phyloP scores from a whole-genome alignment of 2,329 filamentous ascomycete species.

The Diaporthe amygdali region DNA sequence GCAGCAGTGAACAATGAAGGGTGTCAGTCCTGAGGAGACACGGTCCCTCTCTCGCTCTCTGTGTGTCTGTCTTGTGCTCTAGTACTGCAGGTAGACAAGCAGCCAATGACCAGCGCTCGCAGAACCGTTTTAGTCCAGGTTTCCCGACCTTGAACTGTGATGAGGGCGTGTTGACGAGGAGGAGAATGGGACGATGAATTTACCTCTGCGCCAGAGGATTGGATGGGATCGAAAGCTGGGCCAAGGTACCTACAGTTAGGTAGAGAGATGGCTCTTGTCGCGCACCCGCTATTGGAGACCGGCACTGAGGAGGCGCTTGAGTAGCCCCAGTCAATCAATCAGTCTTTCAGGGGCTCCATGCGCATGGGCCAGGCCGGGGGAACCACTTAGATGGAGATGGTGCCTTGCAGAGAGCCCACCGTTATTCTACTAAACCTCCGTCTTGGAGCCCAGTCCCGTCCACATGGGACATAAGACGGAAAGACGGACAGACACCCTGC shows the following conservation, averaged over 20 bases:
- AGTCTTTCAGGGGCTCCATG: constrained; percentile 11
- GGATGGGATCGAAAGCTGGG: not conserved
- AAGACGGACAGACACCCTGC: not conserved
- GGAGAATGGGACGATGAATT: constrained; percentile 2
- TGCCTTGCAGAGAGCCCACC: not conserved
- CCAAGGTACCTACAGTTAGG: not conserved
- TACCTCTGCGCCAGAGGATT: constrained; percentile 6
- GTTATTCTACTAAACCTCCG: not conserved
- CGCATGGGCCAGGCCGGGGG: not conserved
- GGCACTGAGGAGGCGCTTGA: not conserved
- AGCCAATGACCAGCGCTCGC: constrained; percentile 2
- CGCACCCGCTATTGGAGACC: not conserved
- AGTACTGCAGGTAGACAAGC: not conserved
- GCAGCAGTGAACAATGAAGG: not conserved
- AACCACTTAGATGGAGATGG: constrained; percentile 6
- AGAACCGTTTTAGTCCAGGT: constrained; percentile 15
- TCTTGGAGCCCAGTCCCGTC: not conserved
- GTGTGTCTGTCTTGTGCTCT: not conserved
- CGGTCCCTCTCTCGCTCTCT: not conserved
- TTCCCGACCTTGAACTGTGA: constrained; percentile 16
- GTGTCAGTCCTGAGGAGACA: not conserved
- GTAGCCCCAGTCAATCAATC: not conserved
- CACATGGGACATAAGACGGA: not conserved
- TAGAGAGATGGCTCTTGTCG: not conserved
- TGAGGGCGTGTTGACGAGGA: not conserved